These are phyloP conservation scores for Immersiporthe knoxdaviesiana DNA, from an alignment of 2,329 filamentous ascomycete species.

Conservation along the genomic window DNA sequence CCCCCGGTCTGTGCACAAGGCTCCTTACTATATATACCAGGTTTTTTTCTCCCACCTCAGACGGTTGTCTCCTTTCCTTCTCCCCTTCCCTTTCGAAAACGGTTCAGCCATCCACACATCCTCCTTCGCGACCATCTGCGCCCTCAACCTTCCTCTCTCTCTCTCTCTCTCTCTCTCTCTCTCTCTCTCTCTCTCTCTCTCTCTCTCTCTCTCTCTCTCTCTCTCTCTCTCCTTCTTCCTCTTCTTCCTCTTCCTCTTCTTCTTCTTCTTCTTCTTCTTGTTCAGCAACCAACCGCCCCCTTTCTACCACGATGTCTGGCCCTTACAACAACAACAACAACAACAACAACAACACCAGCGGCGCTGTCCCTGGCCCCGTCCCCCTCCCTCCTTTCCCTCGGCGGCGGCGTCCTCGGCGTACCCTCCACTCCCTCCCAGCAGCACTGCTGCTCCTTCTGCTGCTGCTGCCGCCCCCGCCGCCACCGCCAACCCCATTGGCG, in stretches of 20 bases:
- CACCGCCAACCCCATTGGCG: background rate
- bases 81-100: background rate
- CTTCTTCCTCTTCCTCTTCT: too few species aligned
- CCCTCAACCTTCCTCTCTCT: background rate
- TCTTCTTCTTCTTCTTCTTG: background rate
- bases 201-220: background rate
- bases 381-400: too few species aligned
- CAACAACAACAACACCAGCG: too few species aligned
- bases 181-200: too few species aligned
- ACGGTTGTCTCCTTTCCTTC: too few species aligned
- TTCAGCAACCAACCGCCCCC: too few species aligned
- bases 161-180: background rate
- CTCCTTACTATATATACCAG: background rate
- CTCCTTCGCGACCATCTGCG: background rate
- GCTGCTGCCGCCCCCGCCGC: too few species aligned
- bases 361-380: too few species aligned
- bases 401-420: too few species aligned
- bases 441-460: background rate
- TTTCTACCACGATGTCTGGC: too few species aligned
- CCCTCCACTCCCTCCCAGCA: too few species aligned
- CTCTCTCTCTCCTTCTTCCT: background rate
- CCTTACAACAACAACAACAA: too few species aligned
- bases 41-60: background rate
- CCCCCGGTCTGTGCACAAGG: conserved; percentile 2
- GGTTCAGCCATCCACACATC: background rate